Evolutionary conservation across 129 eudicot genomes (phyloP).

Genomic region (Centella asiatica): DNA sequence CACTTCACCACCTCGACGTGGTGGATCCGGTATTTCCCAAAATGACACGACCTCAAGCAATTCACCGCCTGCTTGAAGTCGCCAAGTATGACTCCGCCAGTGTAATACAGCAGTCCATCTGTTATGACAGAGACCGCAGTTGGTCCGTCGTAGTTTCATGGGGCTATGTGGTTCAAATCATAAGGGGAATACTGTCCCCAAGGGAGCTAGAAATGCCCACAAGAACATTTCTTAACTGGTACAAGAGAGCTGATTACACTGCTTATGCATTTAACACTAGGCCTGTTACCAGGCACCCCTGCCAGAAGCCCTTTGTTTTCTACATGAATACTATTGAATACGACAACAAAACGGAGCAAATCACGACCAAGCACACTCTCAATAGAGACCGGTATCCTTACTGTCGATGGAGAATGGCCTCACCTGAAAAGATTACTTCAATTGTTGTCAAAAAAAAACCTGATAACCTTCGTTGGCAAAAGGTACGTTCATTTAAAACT

Average conservation of each 20-base stretch:
- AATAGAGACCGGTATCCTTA: slow-evolving; percentile 39
- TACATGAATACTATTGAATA: slow-evolving; percentile 42
- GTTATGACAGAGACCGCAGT: slow-evolving; percentile 43
- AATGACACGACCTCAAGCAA: slow-evolving; percentile 38
- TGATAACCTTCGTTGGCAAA: slow-evolving; percentile 38
- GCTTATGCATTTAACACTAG: slow-evolving; percentile 80
- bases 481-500: slow-evolving; percentile 27
- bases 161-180: slow-evolving; percentile 70
- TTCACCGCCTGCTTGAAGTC: slow-evolving; percentile 39
- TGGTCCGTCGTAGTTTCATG: slow-evolving; percentile 77
- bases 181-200: slow-evolving; percentile 56
- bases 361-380: slow-evolving; percentile 41
- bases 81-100: slow-evolving; percentile 54
- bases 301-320: slow-evolving; percentile 56
- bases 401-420: slow-evolving; percentile 51
- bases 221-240: slow-evolving; percentile 73
- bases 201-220: slow-evolving; percentile 67
- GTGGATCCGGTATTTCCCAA: slow-evolving; percentile 69
- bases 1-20: slow-evolving; percentile 79
- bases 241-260: slow-evolving; percentile 60
- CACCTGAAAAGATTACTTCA: slow-evolving; percentile 49
- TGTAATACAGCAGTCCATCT: slow-evolving; percentile 68
- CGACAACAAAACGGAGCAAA: slow-evolving; percentile 34
- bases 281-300: slow-evolving; percentile 48
- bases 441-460: slow-evolving; percentile 27